These are phyloP conservation scores for Saccharomycopsis crataegensis DNA, from an alignment of 1,139 yeast species.

Conservation along the genomic window DNA sequence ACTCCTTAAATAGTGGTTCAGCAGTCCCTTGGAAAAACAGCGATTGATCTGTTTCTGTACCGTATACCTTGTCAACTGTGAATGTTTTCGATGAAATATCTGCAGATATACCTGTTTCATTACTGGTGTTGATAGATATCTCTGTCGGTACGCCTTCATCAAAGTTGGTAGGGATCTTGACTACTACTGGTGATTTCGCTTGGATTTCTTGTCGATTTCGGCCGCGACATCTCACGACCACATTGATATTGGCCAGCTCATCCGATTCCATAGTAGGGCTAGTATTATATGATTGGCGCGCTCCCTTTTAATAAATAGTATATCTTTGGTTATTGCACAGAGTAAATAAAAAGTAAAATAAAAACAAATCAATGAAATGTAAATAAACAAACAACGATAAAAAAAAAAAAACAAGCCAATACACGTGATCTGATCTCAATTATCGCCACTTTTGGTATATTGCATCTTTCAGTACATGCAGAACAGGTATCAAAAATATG, in stretches of 20 bases:
- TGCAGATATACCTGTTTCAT: constrained; percentile 36
- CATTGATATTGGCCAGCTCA: constrained; percentile 51
- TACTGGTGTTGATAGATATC: constrained; percentile 34
- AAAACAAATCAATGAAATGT: background rate
- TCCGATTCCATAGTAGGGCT: constrained; percentile 21
- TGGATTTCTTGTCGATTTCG: constrained; percentile 64
- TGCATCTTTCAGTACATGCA: background rate
- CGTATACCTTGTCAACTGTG: constrained; percentile 67
- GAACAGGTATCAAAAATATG: background rate
- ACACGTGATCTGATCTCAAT: background rate
- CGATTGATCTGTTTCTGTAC: constrained; percentile 61
- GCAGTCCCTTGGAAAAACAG: constrained; percentile 56
- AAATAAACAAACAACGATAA: background rate
- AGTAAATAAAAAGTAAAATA: background rate
- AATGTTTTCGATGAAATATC: constrained; percentile 42
- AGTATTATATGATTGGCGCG: background rate
- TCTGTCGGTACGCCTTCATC: constrained; percentile 29
- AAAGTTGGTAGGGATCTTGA: constrained; percentile 40
- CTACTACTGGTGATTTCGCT: constrained; percentile 68
- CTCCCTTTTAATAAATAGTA: background rate
- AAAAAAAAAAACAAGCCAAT: background rate
- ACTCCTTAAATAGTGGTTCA: constrained; percentile 56
- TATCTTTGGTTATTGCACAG: background rate
- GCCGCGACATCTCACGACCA: constrained; percentile 84
- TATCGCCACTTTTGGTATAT: background rate